Percentiles rank a stretch among this genome's conserved stretches.
Conservation (phyloP, 78 protist species). For the Dictyostelium intermedium region DNA sequence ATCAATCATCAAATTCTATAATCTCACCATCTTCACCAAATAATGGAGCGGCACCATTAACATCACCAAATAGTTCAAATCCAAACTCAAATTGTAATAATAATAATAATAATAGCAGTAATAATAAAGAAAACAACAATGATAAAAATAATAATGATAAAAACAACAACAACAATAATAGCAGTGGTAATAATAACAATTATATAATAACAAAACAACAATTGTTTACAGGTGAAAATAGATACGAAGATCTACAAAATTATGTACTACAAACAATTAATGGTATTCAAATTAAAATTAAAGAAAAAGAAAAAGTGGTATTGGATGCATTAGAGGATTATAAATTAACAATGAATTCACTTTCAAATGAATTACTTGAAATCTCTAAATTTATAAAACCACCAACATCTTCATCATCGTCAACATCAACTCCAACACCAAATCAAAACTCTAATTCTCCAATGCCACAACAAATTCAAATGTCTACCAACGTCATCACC, state of each 20-base stretch:
- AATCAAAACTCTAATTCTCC: not conserved
- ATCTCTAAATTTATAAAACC: not conserved
- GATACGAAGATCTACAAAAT: not conserved
- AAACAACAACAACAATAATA: not conserved
- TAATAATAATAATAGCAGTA: not conserved
- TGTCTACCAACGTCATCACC: no score
- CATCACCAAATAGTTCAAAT: not conserved
- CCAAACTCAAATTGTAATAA: not conserved
- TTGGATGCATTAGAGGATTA: not conserved
- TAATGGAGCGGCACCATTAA: not conserved
- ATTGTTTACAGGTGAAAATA: not conserved
- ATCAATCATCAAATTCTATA: not conserved
- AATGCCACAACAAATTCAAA: not conserved
- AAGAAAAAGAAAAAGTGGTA: conserved; percentile 12
- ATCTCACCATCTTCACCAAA: not conserved
- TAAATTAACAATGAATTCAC: not conserved
- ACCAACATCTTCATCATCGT: no score
- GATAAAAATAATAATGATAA: not conserved
- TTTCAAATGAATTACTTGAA: not conserved
- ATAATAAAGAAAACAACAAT: not conserved
- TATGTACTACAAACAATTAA: not conserved
- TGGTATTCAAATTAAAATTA: not conserved
- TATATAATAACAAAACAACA: not conserved
- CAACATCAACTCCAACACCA: not conserved
- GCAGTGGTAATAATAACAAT: not conserved